Percentiles rank a stretch among this genome's conserved stretches.
phyloP scores from a whole-genome alignment of 345 rosid genomes.

The Hypericum perforatum region DNA sequence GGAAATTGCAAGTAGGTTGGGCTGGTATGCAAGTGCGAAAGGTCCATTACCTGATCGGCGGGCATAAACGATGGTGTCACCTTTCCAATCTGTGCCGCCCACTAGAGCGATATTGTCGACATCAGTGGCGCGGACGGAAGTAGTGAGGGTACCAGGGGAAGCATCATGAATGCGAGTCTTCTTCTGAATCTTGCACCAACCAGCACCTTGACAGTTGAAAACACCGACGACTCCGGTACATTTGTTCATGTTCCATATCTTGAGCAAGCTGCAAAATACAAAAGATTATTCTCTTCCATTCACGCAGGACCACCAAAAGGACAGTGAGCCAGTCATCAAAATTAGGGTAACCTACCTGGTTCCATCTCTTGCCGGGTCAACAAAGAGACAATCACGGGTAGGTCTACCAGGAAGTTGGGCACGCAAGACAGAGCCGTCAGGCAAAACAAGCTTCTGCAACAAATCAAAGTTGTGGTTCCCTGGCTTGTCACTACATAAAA shows the following conservation, averaged over 20 bases:
- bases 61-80: conserved; percentile 60
- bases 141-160: conserved; percentile 74
- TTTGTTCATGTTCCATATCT: conserved; percentile 88
- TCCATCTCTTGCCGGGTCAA: conserved; percentile 88
- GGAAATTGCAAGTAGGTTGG: too few species aligned
- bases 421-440: conserved; percentile 88
- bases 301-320: background rate
- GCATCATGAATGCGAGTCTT: conserved; percentile 74
- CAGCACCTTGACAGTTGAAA: conserved; percentile 98
- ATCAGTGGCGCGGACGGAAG: conserved; percentile 53
- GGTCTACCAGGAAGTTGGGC: conserved; percentile 88
- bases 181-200: conserved; percentile 83
- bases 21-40: too few species aligned
- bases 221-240: conserved; percentile 79
- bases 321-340: background rate
- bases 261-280: conserved; percentile 51
- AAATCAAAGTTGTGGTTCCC: conserved; percentile 88
- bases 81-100: conserved; percentile 70
- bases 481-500: conserved; percentile 70
- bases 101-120: conserved; percentile 61
- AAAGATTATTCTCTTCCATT: background rate
- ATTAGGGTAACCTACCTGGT: conserved; percentile 31
- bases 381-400: conserved; percentile 75
- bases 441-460: conserved; percentile 76
- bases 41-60: conserved; percentile 60